Conservation (phyloP, 768 basidiomycete genomes). For the Agrocybe pediades region DNA sequence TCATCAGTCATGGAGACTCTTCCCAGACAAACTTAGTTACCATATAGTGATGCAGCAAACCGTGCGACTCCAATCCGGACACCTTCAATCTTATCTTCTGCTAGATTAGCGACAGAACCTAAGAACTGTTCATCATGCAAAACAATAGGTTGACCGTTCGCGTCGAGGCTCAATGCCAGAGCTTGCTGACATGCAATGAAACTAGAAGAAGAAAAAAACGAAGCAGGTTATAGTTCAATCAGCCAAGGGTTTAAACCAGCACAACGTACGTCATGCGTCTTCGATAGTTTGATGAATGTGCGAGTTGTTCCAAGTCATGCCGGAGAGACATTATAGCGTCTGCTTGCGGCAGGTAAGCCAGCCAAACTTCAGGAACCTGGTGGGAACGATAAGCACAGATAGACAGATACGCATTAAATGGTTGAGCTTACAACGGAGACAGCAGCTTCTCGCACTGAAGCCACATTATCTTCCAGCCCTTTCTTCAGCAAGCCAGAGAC, state of each 20-base stretch:
- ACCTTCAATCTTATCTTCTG: slow-evolving; percentile 72
- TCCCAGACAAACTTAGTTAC: slow-evolving; percentile 40
- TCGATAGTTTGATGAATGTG: slow-evolving; percentile 50
- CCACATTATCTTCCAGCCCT: slow-evolving; percentile 75
- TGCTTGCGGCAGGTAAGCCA: slow-evolving; percentile 35
- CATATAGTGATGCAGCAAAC: slow-evolving; percentile 54
- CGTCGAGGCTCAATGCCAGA: slow-evolving; percentile 40
- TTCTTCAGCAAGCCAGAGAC: slow-evolving; percentile 56
- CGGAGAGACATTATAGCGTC: slow-evolving; percentile 38
- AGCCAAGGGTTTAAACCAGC: slow-evolving; percentile 5
- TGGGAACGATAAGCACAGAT: neutral
- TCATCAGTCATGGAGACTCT: slow-evolving; percentile 1
- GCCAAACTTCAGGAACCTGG: slow-evolving; percentile 53
- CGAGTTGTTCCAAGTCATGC: slow-evolving; percentile 43
- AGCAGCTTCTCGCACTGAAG: slow-evolving; percentile 83
- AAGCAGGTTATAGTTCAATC: slow-evolving; percentile 3
- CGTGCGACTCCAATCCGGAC: slow-evolving; percentile 88
- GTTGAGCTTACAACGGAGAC: slow-evolving; percentile 67
- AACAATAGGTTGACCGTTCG: slow-evolving; percentile 33
- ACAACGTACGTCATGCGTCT: slow-evolving; percentile 71
- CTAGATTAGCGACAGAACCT: slow-evolving; percentile 54
- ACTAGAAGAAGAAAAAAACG: slow-evolving; percentile 38
- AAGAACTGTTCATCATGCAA: slow-evolving; percentile 53
- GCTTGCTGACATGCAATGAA: slow-evolving; percentile 76
- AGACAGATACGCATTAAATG: slow-evolving; percentile 18